Evolutionary conservation across 2,329 filamentous ascomycete genomes (phyloP).

Genomic region (Davidsoniella virescens): DNA sequence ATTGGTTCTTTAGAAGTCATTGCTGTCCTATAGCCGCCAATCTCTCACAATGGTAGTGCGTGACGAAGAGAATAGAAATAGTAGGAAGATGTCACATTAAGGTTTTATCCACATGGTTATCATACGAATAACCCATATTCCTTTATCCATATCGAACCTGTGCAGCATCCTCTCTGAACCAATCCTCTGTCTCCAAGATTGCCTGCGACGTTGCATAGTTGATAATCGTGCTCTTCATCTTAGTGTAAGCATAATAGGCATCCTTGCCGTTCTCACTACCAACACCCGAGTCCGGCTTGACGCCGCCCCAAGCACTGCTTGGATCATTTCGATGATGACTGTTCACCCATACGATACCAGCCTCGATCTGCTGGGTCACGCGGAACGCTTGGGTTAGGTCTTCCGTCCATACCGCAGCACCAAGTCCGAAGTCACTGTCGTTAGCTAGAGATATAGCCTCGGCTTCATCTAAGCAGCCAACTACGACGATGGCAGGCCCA

Average conservation of each 20-base stretch:
- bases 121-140: not conserved
- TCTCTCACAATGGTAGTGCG: no score
- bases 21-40: no score
- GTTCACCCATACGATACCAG: constrained; percentile 45
- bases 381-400: constrained; percentile 31
- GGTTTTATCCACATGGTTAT: not conserved
- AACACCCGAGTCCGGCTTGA: constrained; percentile 45
- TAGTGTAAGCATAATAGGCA: constrained; percentile 42
- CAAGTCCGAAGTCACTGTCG: constrained; percentile 37
- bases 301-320: constrained; percentile 53
- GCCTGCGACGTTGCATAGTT: constrained; percentile 47
- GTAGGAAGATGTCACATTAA: not conserved
- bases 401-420: constrained; percentile 39
- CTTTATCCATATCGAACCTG: constrained; percentile 25
- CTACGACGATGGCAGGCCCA: constrained; percentile 45
- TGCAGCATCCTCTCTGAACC: constrained; percentile 45
- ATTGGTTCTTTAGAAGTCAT: no score
- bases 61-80: no score
- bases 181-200: constrained; percentile 38
- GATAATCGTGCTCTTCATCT: constrained; percentile 49
- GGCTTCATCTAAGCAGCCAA: constrained; percentile 22
- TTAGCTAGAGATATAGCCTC: constrained; percentile 22
- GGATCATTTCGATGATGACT: constrained; percentile 57
- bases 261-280: constrained; percentile 59
- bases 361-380: constrained; percentile 36